Evolutionary conservation across 75 land plant genomes (phyloP).

Genomic region (Ceratopteris richardii): DNA sequence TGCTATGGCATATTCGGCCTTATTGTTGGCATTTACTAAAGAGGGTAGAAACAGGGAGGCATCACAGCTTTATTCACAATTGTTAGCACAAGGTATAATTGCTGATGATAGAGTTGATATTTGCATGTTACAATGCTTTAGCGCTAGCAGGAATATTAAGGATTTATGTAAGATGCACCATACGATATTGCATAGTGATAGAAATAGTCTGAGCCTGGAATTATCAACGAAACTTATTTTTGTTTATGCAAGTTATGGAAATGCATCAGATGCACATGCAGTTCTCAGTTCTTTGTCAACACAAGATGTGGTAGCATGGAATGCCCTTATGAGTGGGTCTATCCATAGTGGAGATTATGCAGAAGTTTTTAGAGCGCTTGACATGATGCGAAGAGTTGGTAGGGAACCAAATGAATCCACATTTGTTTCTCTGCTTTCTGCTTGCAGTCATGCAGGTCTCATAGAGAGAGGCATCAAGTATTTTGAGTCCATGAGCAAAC

Average conservation of each 20-base stretch:
- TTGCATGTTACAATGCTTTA: no score
- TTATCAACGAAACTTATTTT: background rate
- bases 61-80: no score
- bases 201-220: background rate
- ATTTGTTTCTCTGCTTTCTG: slow-evolving; percentile 7
- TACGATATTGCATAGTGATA: no score
- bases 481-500: background rate
- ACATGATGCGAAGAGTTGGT: slow-evolving; percentile 3
- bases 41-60: background rate
- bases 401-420: slow-evolving; percentile 4
- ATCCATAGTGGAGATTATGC: background rate
- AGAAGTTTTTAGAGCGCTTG: background rate
- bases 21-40: background rate
- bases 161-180: no score
- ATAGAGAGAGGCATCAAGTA: slow-evolving; percentile 6
- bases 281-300: no score
- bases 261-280: background rate
- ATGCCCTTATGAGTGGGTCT: no score
- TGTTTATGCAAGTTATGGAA: background rate
- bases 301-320: no score
- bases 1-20: background rate
- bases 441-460: slow-evolving; percentile 17
- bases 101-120: no score
- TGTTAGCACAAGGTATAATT: no score
- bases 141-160: no score